These are phyloP conservation scores for Reticulascus tulasneorum DNA, from an alignment of 2,329 filamentous ascomycete species.

Conservation along the genomic window DNA sequence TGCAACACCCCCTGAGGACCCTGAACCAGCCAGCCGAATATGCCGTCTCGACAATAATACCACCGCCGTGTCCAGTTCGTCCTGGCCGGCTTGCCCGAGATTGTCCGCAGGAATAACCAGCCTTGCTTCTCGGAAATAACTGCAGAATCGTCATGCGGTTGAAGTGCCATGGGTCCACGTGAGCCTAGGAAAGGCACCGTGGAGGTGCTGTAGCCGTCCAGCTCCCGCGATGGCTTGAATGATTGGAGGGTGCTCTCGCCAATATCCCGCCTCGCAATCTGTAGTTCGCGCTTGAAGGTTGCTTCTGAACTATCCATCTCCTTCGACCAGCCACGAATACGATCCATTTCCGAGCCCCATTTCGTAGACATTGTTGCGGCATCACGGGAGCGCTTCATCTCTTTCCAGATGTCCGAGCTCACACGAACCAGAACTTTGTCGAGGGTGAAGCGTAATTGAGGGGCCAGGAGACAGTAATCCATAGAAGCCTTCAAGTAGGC, in stretches of 20 bases:
- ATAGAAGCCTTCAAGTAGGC: slow-evolving; percentile 87
- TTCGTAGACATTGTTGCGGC: slow-evolving; percentile 59
- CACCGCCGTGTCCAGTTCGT: slow-evolving; percentile 88
- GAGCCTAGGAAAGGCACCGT: slow-evolving; percentile 84
- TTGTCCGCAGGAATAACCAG: slow-evolving; percentile 81
- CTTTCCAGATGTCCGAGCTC: slow-evolving; percentile 82
- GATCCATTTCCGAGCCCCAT: slow-evolving; percentile 79
- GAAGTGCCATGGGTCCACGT: slow-evolving; percentile 61
- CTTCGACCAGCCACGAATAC: slow-evolving; percentile 86
- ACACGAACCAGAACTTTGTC: slow-evolving; percentile 84
- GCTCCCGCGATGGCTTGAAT: slow-evolving; percentile 79
- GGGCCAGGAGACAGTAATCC: slow-evolving; percentile 86
- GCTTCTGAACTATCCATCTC: slow-evolving; percentile 91
- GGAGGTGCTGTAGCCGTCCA: slow-evolving; percentile 87
- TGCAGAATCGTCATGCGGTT: slow-evolving; percentile 47
- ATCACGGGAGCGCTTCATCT: slow-evolving; percentile 72
- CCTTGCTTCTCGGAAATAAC: slow-evolving; percentile 78
- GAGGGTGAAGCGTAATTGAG: slow-evolving; percentile 77
- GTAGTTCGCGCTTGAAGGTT: slow-evolving; percentile 76
- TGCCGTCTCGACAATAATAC: slow-evolving; percentile 94
- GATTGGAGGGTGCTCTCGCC: slow-evolving; percentile 69
- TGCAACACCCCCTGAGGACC: slow-evolving; percentile 84
- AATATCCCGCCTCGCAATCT: slow-evolving; percentile 74
- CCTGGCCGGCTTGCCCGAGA: slow-evolving; percentile 82
- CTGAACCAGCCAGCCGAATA: slow-evolving; percentile 92